A percentile compares a stretch with the other conserved stretches of the same genome.
Conservation (phyloP, 805 yeast genomes). For the Saccharomyces paradoxus region DNA sequence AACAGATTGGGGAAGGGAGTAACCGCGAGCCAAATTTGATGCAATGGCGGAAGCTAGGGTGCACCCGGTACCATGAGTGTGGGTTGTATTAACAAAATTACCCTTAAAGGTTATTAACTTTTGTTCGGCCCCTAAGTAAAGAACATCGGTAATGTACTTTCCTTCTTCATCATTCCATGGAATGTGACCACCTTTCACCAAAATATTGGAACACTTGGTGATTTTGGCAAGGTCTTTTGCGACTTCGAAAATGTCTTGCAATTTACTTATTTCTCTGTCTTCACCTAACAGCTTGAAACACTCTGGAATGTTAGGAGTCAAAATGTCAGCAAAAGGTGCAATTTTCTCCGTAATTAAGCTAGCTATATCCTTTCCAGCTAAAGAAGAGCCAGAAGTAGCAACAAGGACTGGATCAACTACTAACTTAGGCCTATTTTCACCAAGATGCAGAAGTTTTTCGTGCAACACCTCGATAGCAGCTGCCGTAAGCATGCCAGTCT, state of each 20-base stretch:
- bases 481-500: conserved; percentile 67
- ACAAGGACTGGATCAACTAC: conserved; percentile 82
- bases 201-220: conserved; percentile 42
- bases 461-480: conserved; percentile 45
- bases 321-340: conserved; percentile 45
- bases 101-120: conserved; percentile 40
- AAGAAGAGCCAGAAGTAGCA: conserved; percentile 63
- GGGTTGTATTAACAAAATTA: conserved; percentile 36
- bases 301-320: conserved; percentile 74
- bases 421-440: conserved; percentile 30
- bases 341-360: conserved; percentile 39
- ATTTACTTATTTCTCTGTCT: conserved; percentile 21
- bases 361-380: conserved; percentile 37
- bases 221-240: conserved; percentile 35
- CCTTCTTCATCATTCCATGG: conserved; percentile 35
- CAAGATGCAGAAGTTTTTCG: conserved; percentile 29
- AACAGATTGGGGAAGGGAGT: conserved; percentile 41
- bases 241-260: conserved; percentile 35
- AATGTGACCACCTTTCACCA: conserved; percentile 80
- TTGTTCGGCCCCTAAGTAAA: conserved; percentile 38
- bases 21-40: conserved; percentile 58
- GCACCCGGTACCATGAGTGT: conserved; percentile 89
- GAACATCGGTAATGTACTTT: conserved; percentile 42
- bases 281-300: conserved; percentile 38
- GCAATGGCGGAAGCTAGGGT: conserved; percentile 77